Evolutionary conservation across 2,329 filamentous ascomycete genomes (phyloP), one percentile per base, ranked within the genome.

Genomic region (Nemania abortiva): DNA sequence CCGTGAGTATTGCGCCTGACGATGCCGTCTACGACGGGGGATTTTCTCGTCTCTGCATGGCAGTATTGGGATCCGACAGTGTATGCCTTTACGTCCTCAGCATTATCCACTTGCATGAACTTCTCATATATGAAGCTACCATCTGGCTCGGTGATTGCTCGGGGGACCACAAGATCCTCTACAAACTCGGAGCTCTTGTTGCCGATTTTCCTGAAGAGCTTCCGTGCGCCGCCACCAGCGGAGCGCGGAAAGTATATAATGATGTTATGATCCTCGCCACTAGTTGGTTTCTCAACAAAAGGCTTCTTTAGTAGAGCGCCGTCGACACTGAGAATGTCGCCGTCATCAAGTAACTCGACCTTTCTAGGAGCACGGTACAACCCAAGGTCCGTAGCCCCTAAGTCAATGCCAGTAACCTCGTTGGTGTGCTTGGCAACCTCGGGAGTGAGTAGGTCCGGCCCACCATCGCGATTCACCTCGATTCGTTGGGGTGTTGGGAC

Each of bases 121-220:
- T 97, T 94, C 80, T 99, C 96, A 80, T 98, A 99, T 70, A 99
- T 89, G 83, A 95, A 99, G 80, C 95, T 98, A 76, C 92, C 90
- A 22, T 86, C 86, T 0, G 90, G 88, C 74, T 98, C 94, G 0
- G 91, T 91, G 70, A 98, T 91, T 60, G 91, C 94, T 45, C 95
- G 87, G 11, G 96, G 96, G 20, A 92, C 82, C 18, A 84, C 88
- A 68, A 99, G 86, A 11, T 90, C 90, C 18, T 92, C 88, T 68
- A 98, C 92, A 77, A 92, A 97, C 80, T 99, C 97, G 1, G 95
- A 98, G 80, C 95, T 98, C 83, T 99, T 99, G 86, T 99, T 99
- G 76, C 97, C 97, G 76, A 99, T 93, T 81, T 99, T 99, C 66
- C 96, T 89, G 82, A 99, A 99, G 3, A 99, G 87, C 74, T 95